Conservation (phyloP, 2,329 filamentous ascomycete species). For the Cladophialophora bantiana region DNA sequence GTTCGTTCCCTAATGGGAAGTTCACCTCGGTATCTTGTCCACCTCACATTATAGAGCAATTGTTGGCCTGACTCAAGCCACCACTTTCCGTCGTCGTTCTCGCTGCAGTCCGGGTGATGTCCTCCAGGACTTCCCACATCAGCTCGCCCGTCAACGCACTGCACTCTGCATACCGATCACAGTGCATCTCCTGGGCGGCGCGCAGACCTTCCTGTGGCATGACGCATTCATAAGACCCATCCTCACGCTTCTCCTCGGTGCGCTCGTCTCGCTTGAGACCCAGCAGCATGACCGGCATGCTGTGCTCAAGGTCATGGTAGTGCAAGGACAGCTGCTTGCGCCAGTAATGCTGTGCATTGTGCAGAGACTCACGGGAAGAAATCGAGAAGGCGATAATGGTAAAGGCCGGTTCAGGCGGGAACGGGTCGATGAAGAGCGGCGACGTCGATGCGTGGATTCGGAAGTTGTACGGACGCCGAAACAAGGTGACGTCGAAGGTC, state of each 20-base stretch:
- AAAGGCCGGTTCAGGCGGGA: slow-evolving; percentile 59
- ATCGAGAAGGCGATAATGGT: slow-evolving; percentile 67
- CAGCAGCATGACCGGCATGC: slow-evolving; percentile 64
- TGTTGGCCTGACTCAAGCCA: slow-evolving; percentile 53
- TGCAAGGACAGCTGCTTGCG: slow-evolving; percentile 53
- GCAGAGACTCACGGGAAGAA: slow-evolving; percentile 58
- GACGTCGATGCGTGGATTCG: slow-evolving; percentile 64
- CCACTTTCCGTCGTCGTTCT: slow-evolving; percentile 64
- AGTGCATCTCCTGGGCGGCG: slow-evolving; percentile 66
- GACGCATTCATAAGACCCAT: slow-evolving; percentile 43
- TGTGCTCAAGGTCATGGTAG: slow-evolving; percentile 56
- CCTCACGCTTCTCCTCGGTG: slow-evolving; percentile 34
- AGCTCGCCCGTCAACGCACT: slow-evolving; percentile 67
- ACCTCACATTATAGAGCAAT: slow-evolving; percentile 51
- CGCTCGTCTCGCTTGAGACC: slow-evolving; percentile 63
- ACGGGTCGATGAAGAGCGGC: slow-evolving; percentile 64
- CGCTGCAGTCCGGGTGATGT: slow-evolving; percentile 65
- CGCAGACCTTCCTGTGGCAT: slow-evolving; percentile 57
- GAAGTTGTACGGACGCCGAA: slow-evolving; percentile 58
- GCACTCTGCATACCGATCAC: slow-evolving; percentile 69
- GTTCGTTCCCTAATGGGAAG: not conserved
- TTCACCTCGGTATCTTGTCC: not conserved
- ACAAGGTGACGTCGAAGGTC: slow-evolving; percentile 64
- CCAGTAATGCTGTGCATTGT: slow-evolving; percentile 56
- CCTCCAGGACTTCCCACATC: slow-evolving; percentile 65